Base-by-base conservation (phyloP, 2,329 filamentous ascomycete species). In the Botryosphaeria dothidea region DNA sequence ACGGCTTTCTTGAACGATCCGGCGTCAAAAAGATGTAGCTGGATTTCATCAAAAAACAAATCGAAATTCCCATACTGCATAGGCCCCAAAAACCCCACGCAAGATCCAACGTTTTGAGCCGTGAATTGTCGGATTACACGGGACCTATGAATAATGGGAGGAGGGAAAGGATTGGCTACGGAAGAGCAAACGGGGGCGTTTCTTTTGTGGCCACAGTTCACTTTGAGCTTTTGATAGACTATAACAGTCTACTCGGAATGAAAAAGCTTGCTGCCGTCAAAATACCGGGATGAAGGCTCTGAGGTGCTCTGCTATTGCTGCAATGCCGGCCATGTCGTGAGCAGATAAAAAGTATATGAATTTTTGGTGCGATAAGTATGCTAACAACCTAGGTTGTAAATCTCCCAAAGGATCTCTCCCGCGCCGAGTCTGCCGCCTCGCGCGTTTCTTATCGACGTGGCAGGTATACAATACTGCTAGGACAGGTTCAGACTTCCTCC, bases 1-100 rank as follows among this genome's bases (percentile, higher is more conserved):
- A 52, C 63, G 63, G 63, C 63, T 65, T 65, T 58, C 63, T 43
- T 60, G 56, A 60, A 46, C 43, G 43, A 52, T 65, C 63, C 63
- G 54, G 63, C 63, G 63, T 48, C 62, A 64, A 56, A 65, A 61
- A 65, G 45, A 61, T 65, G 63, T 65, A 65, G 63, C 63, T 65
- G 63, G 63, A 65, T 61, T 45, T 60, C 41, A 29, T 64, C 43
- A 38, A 41, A 49, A 48, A 57, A 57, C 38, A 23, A 65, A 60
- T 65, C 63, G 34, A 65, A 65, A 48, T 57, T 49, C 51, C 51
- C 62, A 65, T 54, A 60, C 56, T 60, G 61, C 61, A 63, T 63
- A 63, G 61, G 61, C 46, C 54, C 61, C 58, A 43, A 34, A 34
- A 6, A 25, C n/a, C 49, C 49, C 58, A 23, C 58, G 58, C 58